Evolutionary conservation across 1,284 basidiomycete species (phyloP).

Genomic region (Coriolopsis trogii): DNA sequence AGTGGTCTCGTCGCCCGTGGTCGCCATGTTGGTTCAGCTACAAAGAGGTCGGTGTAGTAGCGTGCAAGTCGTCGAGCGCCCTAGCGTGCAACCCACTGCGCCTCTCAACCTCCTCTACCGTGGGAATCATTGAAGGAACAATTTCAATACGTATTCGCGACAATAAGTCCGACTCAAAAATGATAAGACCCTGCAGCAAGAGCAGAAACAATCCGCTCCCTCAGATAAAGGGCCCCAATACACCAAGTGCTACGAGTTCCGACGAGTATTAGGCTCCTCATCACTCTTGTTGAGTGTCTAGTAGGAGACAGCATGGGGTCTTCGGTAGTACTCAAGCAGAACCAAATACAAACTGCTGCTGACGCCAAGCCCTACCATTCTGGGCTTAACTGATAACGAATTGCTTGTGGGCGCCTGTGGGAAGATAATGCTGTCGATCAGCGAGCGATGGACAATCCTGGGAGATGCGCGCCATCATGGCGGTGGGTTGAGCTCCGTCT

Average conservation of each 20-base stretch:
- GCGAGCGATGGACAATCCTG: constrained; percentile 1
- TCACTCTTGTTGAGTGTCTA: too few species aligned
- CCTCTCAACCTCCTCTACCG: not conserved
- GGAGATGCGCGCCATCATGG: not conserved
- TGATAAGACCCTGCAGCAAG: too few species aligned
- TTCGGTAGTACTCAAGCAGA: too few species aligned
- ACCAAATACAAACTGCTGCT: too few species aligned
- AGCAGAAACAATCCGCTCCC: not conserved
- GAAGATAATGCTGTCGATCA: not conserved
- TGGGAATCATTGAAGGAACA: too few species aligned
- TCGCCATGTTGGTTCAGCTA: constrained; percentile 20
- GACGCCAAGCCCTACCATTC: too few species aligned
- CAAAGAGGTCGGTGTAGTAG: constrained; percentile 1
- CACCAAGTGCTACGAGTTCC: not conserved
- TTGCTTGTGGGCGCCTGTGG: constrained; percentile 6
- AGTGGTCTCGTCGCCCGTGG: constrained; percentile 19
- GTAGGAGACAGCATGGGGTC: too few species aligned
- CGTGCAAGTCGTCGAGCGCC: not conserved
- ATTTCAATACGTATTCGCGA: too few species aligned
- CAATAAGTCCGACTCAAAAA: too few species aligned
- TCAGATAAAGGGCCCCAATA: not conserved
- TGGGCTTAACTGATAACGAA: constrained; percentile 25
- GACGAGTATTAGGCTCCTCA: too few species aligned
- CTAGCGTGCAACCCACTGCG: not conserved
- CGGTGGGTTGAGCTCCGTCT: constrained; percentile 14